phyloP scores from a whole-genome alignment of 2,329 filamentous ascomycete species.

The Fusarium devonianum region DNA sequence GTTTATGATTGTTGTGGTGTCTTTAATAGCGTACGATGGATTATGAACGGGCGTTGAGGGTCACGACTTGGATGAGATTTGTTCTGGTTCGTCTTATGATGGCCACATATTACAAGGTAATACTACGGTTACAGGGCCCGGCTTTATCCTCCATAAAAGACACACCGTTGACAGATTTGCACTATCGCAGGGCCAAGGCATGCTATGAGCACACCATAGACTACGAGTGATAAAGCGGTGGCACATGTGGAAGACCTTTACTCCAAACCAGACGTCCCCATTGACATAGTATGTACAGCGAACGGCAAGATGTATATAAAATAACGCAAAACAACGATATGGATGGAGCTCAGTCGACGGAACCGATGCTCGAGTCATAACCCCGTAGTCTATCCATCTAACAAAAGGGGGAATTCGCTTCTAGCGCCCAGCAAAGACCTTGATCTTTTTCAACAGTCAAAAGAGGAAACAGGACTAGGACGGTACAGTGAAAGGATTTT shows the following conservation, averaged over 20 bases:
- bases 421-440: neutral
- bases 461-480: constrained; percentile 14
- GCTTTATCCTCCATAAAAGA: too few relatives aligned
- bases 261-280: constrained; percentile 30
- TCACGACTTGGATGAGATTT: constrained; percentile 1
- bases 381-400: constrained; percentile 34
- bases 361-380: constrained; percentile 18
- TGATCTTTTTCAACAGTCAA: constrained; percentile 7
- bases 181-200: too few relatives aligned
- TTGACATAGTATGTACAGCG: constrained; percentile 28
- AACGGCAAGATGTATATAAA: constrained; percentile 25
- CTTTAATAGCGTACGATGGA: constrained; percentile 1
- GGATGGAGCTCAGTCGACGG: constrained; percentile 5
- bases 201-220: neutral
- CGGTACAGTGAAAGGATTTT: constrained; percentile 7
- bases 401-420: constrained; percentile 9
- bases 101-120: too few relatives aligned
- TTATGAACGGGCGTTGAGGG: constrained; percentile 16
- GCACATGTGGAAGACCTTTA: neutral
- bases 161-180: too few relatives aligned
- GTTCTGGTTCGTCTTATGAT: too few relatives aligned
- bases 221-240: neutral
- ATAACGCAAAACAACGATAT: constrained; percentile 25
- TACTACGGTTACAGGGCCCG: too few relatives aligned
- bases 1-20: constrained; percentile 8